Evolutionary conservation across 306 rosid species (phyloP).

Genomic region (Rosa lucieae): DNA sequence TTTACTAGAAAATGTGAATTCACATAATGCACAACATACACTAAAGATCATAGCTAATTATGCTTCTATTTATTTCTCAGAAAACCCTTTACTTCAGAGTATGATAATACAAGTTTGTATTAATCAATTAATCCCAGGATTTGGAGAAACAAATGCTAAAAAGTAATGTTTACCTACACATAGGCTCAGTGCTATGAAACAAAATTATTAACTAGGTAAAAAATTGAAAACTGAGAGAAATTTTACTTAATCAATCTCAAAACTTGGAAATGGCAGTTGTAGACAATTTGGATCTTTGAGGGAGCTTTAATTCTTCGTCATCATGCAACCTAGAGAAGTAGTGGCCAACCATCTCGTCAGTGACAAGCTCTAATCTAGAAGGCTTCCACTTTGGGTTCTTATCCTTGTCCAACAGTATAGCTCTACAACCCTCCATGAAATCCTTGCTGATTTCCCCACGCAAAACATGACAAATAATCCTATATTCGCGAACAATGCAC

Average conservation of each 20-base stretch:
- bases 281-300: constrained; percentile 58
- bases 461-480: constrained; percentile 69
- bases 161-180: too few species aligned
- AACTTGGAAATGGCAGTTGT: constrained; percentile 65
- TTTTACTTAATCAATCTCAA: constrained; percentile 3
- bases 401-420: constrained; percentile 74
- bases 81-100: too few species aligned
- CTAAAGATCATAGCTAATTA: too few species aligned
- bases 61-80: too few species aligned
- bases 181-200: too few species aligned
- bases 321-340: constrained; percentile 32
- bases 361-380: constrained; percentile 25
- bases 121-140: too few species aligned
- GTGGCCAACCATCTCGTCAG: constrained; percentile 21
- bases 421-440: constrained; percentile 86
- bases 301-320: constrained; percentile 32
- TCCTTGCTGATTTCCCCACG: constrained; percentile 75
- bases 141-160: too few species aligned
- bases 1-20: too few species aligned
- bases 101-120: too few species aligned
- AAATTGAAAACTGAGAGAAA: too few species aligned
- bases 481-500: constrained; percentile 70
- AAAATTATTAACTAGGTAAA: too few species aligned
- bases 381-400: constrained; percentile 62
- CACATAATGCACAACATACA: too few species aligned